Evolutionary conservation across 2,329 filamentous ascomycete genomes (phyloP).

Genomic region (Ceratocystis albifundus): DNA sequence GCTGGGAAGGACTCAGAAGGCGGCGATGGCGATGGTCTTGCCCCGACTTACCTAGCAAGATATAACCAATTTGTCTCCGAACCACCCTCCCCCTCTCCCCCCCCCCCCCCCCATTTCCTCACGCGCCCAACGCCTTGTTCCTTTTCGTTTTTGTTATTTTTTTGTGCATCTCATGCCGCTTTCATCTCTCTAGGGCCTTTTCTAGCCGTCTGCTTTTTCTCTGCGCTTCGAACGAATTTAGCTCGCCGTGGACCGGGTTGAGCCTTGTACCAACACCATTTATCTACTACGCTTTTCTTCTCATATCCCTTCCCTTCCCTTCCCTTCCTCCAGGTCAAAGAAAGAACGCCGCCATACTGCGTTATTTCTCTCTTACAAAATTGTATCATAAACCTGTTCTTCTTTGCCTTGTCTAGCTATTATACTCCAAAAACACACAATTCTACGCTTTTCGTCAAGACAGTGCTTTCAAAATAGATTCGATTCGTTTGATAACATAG

Average conservation of each 20-base stretch:
- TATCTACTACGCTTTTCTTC: background rate
- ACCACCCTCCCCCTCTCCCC: too few relatives aligned
- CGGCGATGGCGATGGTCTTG: background rate
- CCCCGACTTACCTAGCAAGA: background rate
- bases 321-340: background rate
- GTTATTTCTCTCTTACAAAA: background rate
- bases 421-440: background rate
- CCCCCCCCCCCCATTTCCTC: background rate
- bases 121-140: background rate
- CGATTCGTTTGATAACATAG: background rate
- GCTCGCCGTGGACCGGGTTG: constrained; percentile 1
- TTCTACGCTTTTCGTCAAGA: background rate
- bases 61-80: background rate
- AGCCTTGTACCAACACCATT: constrained; percentile 5
- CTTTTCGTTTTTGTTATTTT: background rate
- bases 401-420: background rate
- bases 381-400: background rate
- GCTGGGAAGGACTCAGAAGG: background rate
- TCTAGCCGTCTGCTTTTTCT: background rate
- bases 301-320: background rate
- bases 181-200: background rate
- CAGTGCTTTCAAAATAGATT: constrained; percentile 7
- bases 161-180: background rate
- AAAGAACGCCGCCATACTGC: background rate
- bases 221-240: background rate